These are phyloP conservation scores for Picea abies DNA, from an alignment of 83 land plant genomes.

Conservation along the genomic window DNA sequence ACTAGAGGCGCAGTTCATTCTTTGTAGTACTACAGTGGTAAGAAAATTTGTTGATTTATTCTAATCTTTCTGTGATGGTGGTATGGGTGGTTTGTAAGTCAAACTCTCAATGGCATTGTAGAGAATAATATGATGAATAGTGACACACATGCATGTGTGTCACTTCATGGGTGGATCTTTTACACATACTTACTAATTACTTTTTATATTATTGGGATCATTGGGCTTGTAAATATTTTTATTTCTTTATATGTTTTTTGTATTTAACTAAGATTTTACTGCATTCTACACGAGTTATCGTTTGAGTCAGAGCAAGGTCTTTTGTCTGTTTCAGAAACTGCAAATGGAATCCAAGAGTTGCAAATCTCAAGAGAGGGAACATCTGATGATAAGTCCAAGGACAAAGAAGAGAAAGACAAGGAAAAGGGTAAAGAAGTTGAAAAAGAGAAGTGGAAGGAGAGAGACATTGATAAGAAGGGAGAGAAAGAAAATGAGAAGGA, in stretches of 20 bases:
- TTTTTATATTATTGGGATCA: too few relatives aligned
- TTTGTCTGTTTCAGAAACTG: conserved; percentile 25
- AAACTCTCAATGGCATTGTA: too few relatives aligned
- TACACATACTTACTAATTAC: too few relatives aligned
- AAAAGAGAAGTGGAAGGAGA: conserved; percentile 76
- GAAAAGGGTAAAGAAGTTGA: conserved; percentile 69
- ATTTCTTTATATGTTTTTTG: neutral
- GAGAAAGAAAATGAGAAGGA: conserved; percentile 87
- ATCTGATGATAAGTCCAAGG: conserved; percentile 57
- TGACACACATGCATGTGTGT: too few relatives aligned
- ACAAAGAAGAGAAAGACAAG: conserved; percentile 58
- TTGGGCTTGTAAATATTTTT: too few relatives aligned
- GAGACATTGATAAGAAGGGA: conserved; percentile 64
- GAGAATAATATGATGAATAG: too few relatives aligned
- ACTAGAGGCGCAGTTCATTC: too few relatives aligned
- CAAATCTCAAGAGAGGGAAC: conserved; percentile 34
- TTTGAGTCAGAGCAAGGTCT: conserved; percentile 47
- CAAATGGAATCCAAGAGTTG: conserved; percentile 28
- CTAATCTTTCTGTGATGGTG: too few relatives aligned
- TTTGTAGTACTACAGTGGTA: too few relatives aligned
- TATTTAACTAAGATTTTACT: neutral
- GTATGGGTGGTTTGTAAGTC: too few relatives aligned
- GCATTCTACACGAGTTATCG: conserved; percentile 11
- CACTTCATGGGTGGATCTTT: too few relatives aligned
- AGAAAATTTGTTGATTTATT: too few relatives aligned